These are phyloP conservation scores for Akebia trifoliata DNA, from an alignment of 164 flowering plant species.

Conservation along the genomic window DNA sequence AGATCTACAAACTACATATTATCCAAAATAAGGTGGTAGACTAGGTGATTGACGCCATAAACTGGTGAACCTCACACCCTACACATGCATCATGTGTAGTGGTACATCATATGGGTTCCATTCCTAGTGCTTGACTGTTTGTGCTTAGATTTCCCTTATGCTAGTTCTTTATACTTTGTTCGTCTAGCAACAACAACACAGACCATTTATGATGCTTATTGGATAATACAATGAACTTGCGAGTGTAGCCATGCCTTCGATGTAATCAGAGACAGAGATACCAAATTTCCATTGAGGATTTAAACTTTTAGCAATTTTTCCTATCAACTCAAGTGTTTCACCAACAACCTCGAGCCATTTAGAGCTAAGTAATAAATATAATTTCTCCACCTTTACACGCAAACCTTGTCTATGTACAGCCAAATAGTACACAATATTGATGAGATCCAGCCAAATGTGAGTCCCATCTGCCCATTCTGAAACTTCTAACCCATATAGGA, in stretches of 20 bases:
- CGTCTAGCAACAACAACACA: background rate
- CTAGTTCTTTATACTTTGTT: background rate
- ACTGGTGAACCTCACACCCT: too few species aligned
- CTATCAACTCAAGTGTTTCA: constrained; percentile 46
- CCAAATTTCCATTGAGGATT: constrained; percentile 19
- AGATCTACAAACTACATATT: too few species aligned
- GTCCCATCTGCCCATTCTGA: too few species aligned
- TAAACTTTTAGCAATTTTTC: constrained; percentile 40
- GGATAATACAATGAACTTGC: constrained; percentile 51
- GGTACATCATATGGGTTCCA: too few species aligned
- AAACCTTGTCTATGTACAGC: constrained; percentile 88
- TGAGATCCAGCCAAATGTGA: constrained; percentile 89
- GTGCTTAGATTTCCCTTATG: background rate
- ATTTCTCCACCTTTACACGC: constrained; percentile 60
- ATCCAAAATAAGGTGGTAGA: too few species aligned
- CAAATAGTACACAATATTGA: constrained; percentile 78
- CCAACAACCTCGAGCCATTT: constrained; percentile 56
- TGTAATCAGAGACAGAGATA: constrained; percentile 10
- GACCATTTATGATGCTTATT: constrained; percentile 27
- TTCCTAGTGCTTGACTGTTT: too few species aligned
- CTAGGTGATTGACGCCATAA: too few species aligned
- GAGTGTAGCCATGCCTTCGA: constrained; percentile 16
- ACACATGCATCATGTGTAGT: too few species aligned
- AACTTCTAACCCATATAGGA: too few species aligned
- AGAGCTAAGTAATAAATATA: constrained; percentile 45